Evolutionary conservation across 2,329 filamentous ascomycete genomes (phyloP), one percentile per base, ranked within the genome.

Genomic region (Zalaria sp.): DNA sequence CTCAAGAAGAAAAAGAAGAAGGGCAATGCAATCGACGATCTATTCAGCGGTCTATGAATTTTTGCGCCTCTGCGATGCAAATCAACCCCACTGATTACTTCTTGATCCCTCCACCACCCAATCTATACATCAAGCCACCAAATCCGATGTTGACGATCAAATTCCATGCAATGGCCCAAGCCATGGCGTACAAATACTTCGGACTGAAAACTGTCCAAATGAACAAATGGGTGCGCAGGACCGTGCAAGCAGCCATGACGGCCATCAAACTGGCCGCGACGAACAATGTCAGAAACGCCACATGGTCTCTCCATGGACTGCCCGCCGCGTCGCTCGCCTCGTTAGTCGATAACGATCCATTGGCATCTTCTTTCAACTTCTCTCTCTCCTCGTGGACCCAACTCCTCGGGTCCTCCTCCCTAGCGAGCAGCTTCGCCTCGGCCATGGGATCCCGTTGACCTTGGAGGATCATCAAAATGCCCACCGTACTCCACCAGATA

Each of bases 161-260:
- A 72, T 98, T 89, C 65, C 88, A 85, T 5, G 76, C 83, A 37
- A 89, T 56, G 47, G 75, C 78, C 93, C 91, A 98, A 9, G 82
- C 86, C 69, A 91, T 81, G 48, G 79, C 83, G 59, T 93, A 98
- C 50, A 98, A 64, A 60, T 88, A 96, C 61, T 96, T 98, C 0
- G 91, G 91, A 49, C 85, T 93, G 61, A 98, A 98, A 7, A 98
- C 91, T 1, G 89, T 96, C 91, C 91, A 98, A 47, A 98, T 88
- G 58, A 98, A 98, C 44, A 98, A 61, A 68, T 98, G 91, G 27
- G 84, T 86, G 50, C 89, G 70, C 56, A 98, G 61, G 5, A 75
- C 69, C 38, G 83, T 87, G 60, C 91, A 98, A 10, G 89, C 87
- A 9, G 73, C 76, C 89, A 96, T 96, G 25, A 95, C 81, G 37